Base-by-base conservation (phyloP, 2,329 filamentous ascomycete genomes). In the Zasmidium cellare region DNA sequence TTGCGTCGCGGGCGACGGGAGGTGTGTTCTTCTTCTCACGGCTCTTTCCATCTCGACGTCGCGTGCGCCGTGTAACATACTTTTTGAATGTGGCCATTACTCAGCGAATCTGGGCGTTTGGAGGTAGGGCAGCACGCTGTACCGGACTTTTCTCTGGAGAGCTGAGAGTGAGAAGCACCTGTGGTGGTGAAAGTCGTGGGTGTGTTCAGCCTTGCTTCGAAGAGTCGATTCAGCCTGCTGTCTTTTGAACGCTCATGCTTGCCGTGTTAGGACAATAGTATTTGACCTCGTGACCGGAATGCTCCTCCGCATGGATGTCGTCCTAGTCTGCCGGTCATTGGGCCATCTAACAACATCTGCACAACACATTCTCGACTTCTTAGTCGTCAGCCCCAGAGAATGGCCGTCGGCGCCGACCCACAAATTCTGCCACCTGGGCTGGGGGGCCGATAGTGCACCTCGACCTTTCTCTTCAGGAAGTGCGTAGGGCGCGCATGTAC, bases 401-500 rank as follows among this genome's bases (percentile, higher is more conserved):
- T 41, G 12, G 35, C 35, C 35, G 35, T 41, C 35, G 35, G 35
- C 35, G 35, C 35, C 35, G 35, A 41, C 35, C 35, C 35, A 41
- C 35, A 41, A 14, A 41, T 41, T 41, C 35, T 41, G 35, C n/a
- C 35, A 6, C 25, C 25, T 5, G 7, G 6, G 35, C 35, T 41
- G 11, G 35, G 35, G 12, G 12, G 11, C 35, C 35, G 35, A 41
- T 41, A 41, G 35, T 14, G 35, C 35, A 28, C 46, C 20, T 47
- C 45, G 20, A 25, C 22, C 5, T 49, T 49, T 47, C 22, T 12
- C 45, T 47, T 25, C 14, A 3, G 51, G 53, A 18, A 55, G 45
- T 48, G 16, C 19, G 31, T 24, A 55, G 53, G 53, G 53, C 35
- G 35, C 53, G 53, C 46, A 48, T 49, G 53, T 55, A 55, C 53